These are phyloP conservation scores for Fusarium albidum DNA, from an alignment of 2,329 filamentous ascomycete genomes.

Conservation along the genomic window DNA sequence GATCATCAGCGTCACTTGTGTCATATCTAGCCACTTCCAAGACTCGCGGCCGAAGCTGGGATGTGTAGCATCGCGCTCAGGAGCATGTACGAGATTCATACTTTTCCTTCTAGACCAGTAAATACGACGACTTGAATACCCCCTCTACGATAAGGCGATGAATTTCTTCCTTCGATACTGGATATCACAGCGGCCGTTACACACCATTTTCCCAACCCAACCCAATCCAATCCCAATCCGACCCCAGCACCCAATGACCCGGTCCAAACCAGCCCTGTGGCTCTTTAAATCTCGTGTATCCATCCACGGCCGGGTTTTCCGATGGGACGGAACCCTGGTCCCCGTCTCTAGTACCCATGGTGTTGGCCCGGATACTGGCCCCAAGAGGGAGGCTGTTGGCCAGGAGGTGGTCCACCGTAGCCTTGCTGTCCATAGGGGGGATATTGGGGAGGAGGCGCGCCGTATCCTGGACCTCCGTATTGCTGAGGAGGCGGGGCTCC, in stretches of 20 bases:
- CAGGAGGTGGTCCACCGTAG: conserved; percentile 32
- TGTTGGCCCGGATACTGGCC: conserved; percentile 50
- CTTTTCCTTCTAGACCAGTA: conserved; percentile 14
- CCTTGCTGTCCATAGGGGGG: conserved; percentile 31
- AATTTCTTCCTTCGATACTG: conserved; percentile 20
- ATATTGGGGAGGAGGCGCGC: conserved; percentile 26
- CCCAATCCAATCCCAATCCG: conserved; percentile 14
- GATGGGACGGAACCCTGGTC: neutral
- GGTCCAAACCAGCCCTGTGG: conserved; percentile 1
- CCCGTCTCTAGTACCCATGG: conserved; percentile 42
- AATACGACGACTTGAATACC: conserved; percentile 13
- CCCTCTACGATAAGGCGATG: conserved; percentile 7
- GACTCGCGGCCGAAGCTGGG: neutral
- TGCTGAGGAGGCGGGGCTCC: conserved; percentile 40
- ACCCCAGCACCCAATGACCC: conserved; percentile 9
- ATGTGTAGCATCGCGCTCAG: conserved; percentile 14
- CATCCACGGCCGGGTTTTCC: neutral
- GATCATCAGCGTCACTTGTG: conserved; percentile 16
- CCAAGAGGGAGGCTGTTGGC: conserved; percentile 42
- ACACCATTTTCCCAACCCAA: conserved; percentile 10
- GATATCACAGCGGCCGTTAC: conserved; percentile 31
- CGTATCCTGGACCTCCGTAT: conserved; percentile 41
- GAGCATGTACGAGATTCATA: conserved; percentile 14
- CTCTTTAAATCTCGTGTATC: neutral
- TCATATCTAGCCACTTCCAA: conserved; percentile 7